phyloP scores from a whole-genome alignment of 331 rosid species.

The Cydonia oblonga region DNA sequence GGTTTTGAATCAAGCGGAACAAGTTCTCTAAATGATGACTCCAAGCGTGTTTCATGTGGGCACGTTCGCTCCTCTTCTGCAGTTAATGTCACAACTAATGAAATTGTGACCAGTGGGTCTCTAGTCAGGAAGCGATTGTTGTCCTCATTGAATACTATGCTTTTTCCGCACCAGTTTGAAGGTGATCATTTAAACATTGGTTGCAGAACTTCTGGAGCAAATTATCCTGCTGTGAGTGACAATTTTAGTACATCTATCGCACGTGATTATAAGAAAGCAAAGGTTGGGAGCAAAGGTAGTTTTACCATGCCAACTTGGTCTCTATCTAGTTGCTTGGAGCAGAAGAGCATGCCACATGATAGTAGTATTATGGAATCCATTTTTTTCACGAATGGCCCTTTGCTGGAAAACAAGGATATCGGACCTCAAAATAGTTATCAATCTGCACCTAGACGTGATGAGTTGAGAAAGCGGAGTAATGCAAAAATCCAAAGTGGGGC shows the following conservation, averaged over 20 bases:
- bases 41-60: conserved; percentile 17
- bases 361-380: conserved; percentile 16
- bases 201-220: conserved; percentile 22
- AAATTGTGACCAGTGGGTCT: conserved; percentile 34
- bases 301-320: conserved; percentile 35
- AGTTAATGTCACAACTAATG: conserved; percentile 22
- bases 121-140: conserved; percentile 53
- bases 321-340: conserved; percentile 41
- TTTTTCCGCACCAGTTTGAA: conserved; percentile 32
- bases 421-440: conserved; percentile 18
- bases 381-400: conserved; percentile 43
- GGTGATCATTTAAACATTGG: conserved; percentile 59
- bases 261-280: conserved; percentile 83
- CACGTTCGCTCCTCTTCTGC: conserved; percentile 19
- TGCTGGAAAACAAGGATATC: conserved; percentile 31
- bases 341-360: conserved; percentile 15
- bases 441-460: conserved; percentile 28
- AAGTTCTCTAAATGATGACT: conserved; percentile 31
- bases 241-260: conserved; percentile 17
- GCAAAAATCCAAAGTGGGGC: conserved; percentile 26
- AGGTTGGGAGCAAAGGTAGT: conserved; percentile 48
- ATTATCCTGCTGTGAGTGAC: conserved; percentile 22
- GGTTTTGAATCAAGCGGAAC: conserved; percentile 59
- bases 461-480: conserved; percentile 25
- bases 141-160: conserved; percentile 46